Evolutionary conservation across 1,139 yeast species (phyloP), one percentile per base, ranked within the genome.

Genomic region (Cylindricascospora bacillispora): DNA sequence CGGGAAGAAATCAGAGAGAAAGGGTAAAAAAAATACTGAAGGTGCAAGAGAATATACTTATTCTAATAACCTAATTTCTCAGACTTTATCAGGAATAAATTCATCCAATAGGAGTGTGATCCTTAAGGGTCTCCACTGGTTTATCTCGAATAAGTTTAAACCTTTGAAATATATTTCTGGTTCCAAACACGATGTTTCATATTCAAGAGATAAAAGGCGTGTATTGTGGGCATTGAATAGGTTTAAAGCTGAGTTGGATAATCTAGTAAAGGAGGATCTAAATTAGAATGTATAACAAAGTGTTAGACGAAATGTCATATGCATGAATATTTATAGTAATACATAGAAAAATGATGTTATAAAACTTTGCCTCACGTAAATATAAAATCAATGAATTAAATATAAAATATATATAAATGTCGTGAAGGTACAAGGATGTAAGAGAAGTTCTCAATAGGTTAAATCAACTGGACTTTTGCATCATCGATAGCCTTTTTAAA

Each of bases 61-160:
- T 43, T 71, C 67, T 34, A 80, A 72, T 37, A 67, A 66, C 28
- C 39, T 62, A 0, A 53, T 86, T 38, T 59, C 68, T 5, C 73
- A 71, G 39, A 49, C 73, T 26, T 42, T 83, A 4, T 73, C 71
- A 40, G 74, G 83, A 25, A 66, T 49, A 15, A 47, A 41, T 13
- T 12, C 66, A 36, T 86, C 78, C 25, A 77, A 79, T 40, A 60
- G 65, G 1, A 60, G 69, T 1, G 53, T 82, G 18, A 48, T 53
- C 19, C 52, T 83, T 31, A 70, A 78, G 47, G 95, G 95, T 3
- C 51, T 86, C 25, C 80, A 71, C 42, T 77, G 70, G 52, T 80
- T 83, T 52, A 55, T 79, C 31, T 65, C 62, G 25, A 69, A 70
- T 35, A 67, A 65, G 27, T 65, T 77, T 9, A 57, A 59, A 32